Percentiles rank a stretch among this genome's conserved stretches.
These are phyloP conservation scores for Limnanthes douglasii DNA, from an alignment of 345 rosid genomes.

Conservation along the genomic window DNA sequence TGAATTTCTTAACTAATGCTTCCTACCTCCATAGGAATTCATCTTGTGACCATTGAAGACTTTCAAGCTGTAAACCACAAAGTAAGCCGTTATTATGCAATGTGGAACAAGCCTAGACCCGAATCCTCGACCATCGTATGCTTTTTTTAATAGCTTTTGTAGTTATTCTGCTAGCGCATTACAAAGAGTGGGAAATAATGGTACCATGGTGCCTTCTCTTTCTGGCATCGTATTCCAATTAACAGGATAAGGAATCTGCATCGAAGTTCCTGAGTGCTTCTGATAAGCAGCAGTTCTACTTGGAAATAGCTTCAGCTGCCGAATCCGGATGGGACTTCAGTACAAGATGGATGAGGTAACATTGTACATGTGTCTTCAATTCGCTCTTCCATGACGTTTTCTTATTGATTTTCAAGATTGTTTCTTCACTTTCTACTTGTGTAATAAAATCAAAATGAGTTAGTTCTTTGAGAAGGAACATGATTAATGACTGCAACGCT, in stretches of 20 bases:
- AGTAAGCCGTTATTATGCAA: conserved; percentile 71
- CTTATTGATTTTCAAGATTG: too few relatives aligned
- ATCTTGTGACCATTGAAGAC: conserved; percentile 43
- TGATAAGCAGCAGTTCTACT: conserved; percentile 50
- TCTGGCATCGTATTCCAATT: background rate
- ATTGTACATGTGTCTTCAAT: too few relatives aligned
- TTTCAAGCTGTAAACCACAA: conserved; percentile 24
- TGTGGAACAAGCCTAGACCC: conserved; percentile 88
- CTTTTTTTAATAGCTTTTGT: conserved; percentile 10
- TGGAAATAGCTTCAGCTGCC: conserved; percentile 67
- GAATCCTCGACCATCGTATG: conserved; percentile 47
- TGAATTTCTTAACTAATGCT: background rate
- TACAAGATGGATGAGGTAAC: conserved; percentile 89
- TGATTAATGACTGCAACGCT: too few relatives aligned
- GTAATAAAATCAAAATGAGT: too few relatives aligned
- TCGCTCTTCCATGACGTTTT: too few relatives aligned
- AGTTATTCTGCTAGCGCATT: background rate
- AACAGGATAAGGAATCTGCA: conserved; percentile 53
- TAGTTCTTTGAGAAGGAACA: too few relatives aligned
- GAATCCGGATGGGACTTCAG: conserved; percentile 96
- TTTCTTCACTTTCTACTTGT: too few relatives aligned
- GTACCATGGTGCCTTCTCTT: background rate
- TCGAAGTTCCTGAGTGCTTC: conserved; percentile 26
- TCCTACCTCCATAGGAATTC: conserved; percentile 44
- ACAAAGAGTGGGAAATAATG: background rate